Conservation (phyloP, 257 asterid genomes). For the Oldenlandia corymbosa region DNA sequence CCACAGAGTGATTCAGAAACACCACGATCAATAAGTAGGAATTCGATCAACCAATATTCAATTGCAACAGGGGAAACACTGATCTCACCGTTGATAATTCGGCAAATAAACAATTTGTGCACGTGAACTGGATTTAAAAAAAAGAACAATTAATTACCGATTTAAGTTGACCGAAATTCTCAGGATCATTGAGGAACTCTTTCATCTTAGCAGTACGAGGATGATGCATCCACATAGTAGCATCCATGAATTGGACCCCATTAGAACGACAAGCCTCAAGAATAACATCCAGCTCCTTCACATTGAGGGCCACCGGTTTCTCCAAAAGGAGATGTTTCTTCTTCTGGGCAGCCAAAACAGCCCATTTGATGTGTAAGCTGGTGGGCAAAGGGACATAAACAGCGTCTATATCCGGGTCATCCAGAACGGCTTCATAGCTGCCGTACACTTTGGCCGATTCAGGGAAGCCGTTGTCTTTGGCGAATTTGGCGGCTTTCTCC, state of each 20-base stretch:
- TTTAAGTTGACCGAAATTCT: conserved; percentile 57
- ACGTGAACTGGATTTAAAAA: too few species aligned
- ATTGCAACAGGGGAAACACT: too few species aligned
- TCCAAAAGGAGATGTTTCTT: conserved; percentile 65
- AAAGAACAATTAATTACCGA: conserved; percentile 28
- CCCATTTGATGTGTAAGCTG: conserved; percentile 66
- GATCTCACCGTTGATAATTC: neutral
- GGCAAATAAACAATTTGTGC: neutral
- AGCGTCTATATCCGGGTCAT: conserved; percentile 66
- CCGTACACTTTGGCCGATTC: conserved; percentile 48
- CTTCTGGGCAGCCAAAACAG: conserved; percentile 63
- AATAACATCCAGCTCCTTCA: conserved; percentile 49
- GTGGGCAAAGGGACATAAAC: conserved; percentile 68
- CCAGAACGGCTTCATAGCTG: conserved; percentile 55
- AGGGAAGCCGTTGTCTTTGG: conserved; percentile 47
- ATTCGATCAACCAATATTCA: too few species aligned
- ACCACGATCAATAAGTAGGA: too few species aligned
- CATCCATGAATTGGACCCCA: conserved; percentile 80
- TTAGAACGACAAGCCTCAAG: conserved; percentile 62
- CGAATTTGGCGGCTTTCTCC: conserved; percentile 54
- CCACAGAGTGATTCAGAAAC: too few species aligned
- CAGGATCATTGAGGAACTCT: conserved; percentile 45
- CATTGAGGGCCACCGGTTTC: conserved; percentile 67
- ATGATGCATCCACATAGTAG: conserved; percentile 86
- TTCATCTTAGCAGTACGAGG: conserved; percentile 67